These are phyloP conservation scores for Agaricus subrufescens DNA, from an alignment of 768 basidiomycete genomes.

Conservation along the genomic window DNA sequence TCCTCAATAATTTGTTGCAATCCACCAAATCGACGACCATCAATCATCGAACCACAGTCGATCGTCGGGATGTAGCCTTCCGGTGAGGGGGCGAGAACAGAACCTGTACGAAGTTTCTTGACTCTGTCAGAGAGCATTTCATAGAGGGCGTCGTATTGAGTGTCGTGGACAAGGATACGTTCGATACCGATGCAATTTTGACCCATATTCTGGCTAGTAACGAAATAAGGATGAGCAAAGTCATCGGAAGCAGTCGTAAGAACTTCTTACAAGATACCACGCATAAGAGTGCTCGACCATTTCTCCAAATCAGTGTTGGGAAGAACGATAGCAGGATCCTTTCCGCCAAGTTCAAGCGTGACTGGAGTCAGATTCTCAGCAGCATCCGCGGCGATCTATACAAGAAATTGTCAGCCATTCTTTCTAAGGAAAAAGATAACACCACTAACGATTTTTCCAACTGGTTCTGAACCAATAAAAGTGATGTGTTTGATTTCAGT, in stretches of 20 bases:
- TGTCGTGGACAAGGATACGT: conserved; percentile 78
- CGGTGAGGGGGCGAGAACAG: conserved; percentile 59
- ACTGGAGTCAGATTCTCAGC: conserved; percentile 87
- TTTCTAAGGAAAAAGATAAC: neutral
- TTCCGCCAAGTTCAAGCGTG: conserved; percentile 91
- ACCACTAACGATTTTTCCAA: conserved; percentile 62
- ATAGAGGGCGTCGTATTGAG: conserved; percentile 74
- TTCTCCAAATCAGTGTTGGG: conserved; percentile 78
- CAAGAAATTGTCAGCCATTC: neutral
- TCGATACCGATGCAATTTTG: conserved; percentile 99
- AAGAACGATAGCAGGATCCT: conserved; percentile 90
- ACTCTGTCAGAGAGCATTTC: conserved; percentile 60
- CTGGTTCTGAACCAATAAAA: conserved; percentile 80
- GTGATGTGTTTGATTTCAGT: conserved; percentile 89
- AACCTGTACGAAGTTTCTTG: conserved; percentile 68
- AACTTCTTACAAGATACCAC: conserved; percentile 79
- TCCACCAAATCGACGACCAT: conserved; percentile 60
- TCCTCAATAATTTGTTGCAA: conserved; percentile 66
- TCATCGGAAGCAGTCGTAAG: neutral
- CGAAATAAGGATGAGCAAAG: neutral
- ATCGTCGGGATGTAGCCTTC: conserved; percentile 70
- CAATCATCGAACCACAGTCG: conserved; percentile 89
- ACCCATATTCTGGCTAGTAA: conserved; percentile 77
- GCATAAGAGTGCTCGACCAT: conserved; percentile 82
- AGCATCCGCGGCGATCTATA: conserved; percentile 76